Evolutionary conservation across 1,139 yeast species (phyloP).

Genomic region (Pichia sp.): DNA sequence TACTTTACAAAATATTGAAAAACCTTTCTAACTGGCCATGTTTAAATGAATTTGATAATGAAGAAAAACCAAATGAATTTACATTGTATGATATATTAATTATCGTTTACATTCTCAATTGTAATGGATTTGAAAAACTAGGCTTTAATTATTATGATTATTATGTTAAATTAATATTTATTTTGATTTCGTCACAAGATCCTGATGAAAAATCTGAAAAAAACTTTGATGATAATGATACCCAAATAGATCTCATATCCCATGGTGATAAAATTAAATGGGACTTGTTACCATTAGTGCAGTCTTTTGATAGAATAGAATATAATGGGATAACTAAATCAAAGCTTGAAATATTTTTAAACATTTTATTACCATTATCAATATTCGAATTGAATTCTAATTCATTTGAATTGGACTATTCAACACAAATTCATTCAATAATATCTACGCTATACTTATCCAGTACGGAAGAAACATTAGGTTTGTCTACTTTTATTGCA

Average conservation of each 20-base stretch:
- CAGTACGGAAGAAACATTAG: not conserved
- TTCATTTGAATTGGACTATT: constrained; percentile 7
- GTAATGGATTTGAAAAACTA: constrained; percentile 2
- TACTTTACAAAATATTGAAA: constrained; percentile 4
- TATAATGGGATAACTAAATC: not conserved
- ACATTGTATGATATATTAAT: constrained; percentile 2
- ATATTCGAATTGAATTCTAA: not conserved
- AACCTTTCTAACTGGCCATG: constrained; percentile 9
- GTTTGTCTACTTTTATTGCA: constrained; percentile 1
- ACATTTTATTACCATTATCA: constrained; percentile 12
- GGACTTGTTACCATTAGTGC: constrained; percentile 24
- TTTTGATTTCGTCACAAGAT: constrained; percentile 9
- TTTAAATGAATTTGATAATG: not conserved
- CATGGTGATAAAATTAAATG: constrained; percentile 29
- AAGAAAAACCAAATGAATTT: not conserved
- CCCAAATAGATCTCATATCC: constrained; percentile 34
- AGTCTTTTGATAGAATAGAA: constrained; percentile 29
- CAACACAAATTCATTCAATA: constrained; percentile 5
- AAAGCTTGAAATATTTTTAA: not conserved
- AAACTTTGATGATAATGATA: too few relatives aligned
- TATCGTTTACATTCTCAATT: constrained; percentile 5
- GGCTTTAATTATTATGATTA: constrained; percentile 6
- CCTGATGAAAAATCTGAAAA: constrained; percentile 11
- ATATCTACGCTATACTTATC: not conserved
- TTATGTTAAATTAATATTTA: constrained; percentile 2